These are phyloP conservation scores for Mesotaenium endlicherianum DNA, from an alignment of 139 green algal genomes.

Conservation along the genomic window DNA sequence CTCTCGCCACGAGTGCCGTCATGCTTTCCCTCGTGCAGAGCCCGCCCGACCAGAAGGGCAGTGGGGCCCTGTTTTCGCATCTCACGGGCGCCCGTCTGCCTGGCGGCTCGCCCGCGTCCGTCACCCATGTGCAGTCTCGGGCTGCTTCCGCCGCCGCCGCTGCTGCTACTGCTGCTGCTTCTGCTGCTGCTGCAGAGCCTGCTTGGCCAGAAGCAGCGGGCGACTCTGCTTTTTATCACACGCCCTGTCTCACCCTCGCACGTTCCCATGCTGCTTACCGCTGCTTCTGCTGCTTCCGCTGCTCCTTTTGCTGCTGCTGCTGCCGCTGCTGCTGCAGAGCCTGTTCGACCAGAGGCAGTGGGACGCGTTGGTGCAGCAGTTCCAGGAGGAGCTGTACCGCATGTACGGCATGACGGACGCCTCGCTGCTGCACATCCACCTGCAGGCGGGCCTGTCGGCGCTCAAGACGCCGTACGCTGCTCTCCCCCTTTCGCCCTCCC, in stretches of 20 bases:
- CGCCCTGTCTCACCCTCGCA: neutral
- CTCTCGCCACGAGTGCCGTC: no score
- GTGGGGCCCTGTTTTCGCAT: neutral
- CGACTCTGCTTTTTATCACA: neutral
- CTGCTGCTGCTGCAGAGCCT: no score
- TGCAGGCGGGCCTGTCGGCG: conserved; percentile 77
- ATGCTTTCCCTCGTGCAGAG: no score
- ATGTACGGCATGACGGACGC: conserved; percentile 74
- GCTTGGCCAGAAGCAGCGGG: no score
- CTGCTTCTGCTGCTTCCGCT: neutral
- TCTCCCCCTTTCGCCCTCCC: neutral
- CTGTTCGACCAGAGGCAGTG: conserved; percentile 63
- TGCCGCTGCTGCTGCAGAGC: conserved; percentile 5
- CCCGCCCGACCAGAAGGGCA: no score
- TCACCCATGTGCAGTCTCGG: neutral
- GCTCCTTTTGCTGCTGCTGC: neutral
- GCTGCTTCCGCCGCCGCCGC: neutral
- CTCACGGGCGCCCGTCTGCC: no score
- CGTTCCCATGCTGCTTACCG: neutral
- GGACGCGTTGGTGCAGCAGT: conserved; percentile 65
- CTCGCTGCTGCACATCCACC: conserved; percentile 58
- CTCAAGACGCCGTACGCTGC: conserved; percentile 71
- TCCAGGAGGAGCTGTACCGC: conserved; percentile 74
- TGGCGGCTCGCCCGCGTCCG: neutral
- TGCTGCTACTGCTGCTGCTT: neutral